Percentiles rank a stretch among this genome's conserved stretches.
These are phyloP conservation scores for Vigna angularis DNA, from an alignment of 306 rosid genomes.

Conservation along the genomic window DNA sequence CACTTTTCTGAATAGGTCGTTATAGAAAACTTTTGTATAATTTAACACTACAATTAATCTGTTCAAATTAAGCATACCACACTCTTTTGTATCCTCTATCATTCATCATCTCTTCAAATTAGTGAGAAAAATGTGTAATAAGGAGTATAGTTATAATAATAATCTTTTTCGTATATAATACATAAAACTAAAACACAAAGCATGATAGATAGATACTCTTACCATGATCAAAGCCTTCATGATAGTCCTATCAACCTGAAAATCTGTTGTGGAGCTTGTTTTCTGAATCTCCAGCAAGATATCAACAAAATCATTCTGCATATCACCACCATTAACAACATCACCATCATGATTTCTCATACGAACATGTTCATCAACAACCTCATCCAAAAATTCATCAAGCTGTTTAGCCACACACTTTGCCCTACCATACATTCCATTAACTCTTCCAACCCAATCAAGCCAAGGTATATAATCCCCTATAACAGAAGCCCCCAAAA, in stretches of 20 bases:
- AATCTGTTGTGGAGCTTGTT: neutral
- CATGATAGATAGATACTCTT: neutral
- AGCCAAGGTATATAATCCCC: conserved; percentile 21
- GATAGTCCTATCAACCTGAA: conserved; percentile 15
- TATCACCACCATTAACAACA: neutral
- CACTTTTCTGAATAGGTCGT: no score
- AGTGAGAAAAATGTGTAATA: no score
- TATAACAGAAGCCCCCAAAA: conserved; percentile 13
- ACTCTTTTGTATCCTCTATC: no score
- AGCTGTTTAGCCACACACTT: neutral
- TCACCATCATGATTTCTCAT: neutral
- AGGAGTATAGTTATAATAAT: no score
- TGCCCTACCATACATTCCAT: conserved; percentile 29
- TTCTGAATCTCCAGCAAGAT: conserved; percentile 18
- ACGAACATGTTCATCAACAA: conserved; percentile 1
- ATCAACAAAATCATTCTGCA: conserved; percentile 21
- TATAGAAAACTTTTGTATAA: no score
- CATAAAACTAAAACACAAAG: neutral
- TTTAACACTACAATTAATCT: no score
- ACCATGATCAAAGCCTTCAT: conserved; percentile 41
- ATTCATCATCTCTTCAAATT: no score
- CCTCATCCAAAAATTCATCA: conserved; percentile 31
- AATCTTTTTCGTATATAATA: no score
- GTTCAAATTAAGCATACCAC: no score
- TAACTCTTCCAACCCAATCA: conserved; percentile 25